Base-by-base conservation (phyloP, 192 early-diverging fungal species). In the Chytriomyces hyalinus region DNA sequence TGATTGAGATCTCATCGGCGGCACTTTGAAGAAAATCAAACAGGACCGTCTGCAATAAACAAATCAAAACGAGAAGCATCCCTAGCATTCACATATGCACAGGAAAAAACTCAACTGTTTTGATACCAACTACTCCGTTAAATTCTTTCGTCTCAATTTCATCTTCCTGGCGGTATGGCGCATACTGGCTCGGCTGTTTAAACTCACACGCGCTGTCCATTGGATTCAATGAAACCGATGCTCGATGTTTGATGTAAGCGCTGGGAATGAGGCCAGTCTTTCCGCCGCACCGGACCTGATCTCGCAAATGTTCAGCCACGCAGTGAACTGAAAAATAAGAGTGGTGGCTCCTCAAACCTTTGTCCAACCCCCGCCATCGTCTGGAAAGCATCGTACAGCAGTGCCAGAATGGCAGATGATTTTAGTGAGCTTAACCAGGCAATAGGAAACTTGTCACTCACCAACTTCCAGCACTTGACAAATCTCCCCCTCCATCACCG, bases 1-100 rank as follows among this genome's bases (percentile, higher is more conserved):
- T 78, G 6, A 93, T 84, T 45, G 80, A 76, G 3, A 93, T 77
- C 59, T 92, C 91, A 43, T 87, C 90, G 10, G 76, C 77, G 49
- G 65, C 82, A n/a, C 70, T 80, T 5, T 86, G 83, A 46, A 79
- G 78, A 76, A 92, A 91, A 65, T 90, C 89, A 74, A 91, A 93
- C n/a, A 90, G 70, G 13, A 85, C 91, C 64, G 65, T 81, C 59
- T 90, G 83, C 5, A 46, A 17, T 48, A 24, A 49, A 49, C 15
- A 24, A 24, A 15, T 60, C 60, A 11, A 4, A 72, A 36, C 22
- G 6, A 10, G 5, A 36, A 36, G 36, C 36, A 36, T 36, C 36
- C 36, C 36, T 36, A 36, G 36, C 36, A 36, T 36, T 36, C 36
- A 36, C 36, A 36, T 36, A 36, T 36, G 36, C 36, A 36, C 36